Evolutionary conservation across 1,284 basidiomycete genomes (phyloP).

Genomic region (Cryptococcus sp.): DNA sequence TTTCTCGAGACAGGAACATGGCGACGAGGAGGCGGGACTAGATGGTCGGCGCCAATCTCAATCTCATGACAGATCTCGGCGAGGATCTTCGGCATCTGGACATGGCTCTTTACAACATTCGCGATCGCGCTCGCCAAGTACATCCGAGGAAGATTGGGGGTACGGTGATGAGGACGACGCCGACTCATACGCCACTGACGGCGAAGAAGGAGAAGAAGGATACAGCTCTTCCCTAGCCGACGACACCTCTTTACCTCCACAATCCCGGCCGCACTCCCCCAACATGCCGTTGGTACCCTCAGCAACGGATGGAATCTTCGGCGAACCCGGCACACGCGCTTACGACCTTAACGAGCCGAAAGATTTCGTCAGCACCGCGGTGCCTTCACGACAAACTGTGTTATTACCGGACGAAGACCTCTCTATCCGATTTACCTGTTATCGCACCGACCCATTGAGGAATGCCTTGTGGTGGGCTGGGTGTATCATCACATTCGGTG

Average conservation of each 20-base stretch:
- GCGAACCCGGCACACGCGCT: constrained; percentile 22
- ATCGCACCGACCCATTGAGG: constrained; percentile 68
- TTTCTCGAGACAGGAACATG: constrained; percentile 30
- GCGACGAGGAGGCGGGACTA: constrained; percentile 23
- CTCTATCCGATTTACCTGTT: constrained; percentile 86
- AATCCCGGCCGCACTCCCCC: constrained; percentile 49
- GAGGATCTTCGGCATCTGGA: constrained; percentile 26
- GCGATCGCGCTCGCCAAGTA: constrained; percentile 26
- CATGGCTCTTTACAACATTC: constrained; percentile 1
- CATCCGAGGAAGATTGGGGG: constrained; percentile 48
- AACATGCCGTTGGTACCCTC: constrained; percentile 46
- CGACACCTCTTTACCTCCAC: constrained; percentile 52
- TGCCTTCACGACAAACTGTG: constrained; percentile 68
- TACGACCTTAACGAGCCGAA: constrained; percentile 31
- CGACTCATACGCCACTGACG: constrained; percentile 33
- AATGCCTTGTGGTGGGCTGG: constrained; percentile 70
- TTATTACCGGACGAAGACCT: constrained; percentile 90
- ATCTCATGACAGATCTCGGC: constrained; percentile 25
- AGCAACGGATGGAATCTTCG: constrained; percentile 50
- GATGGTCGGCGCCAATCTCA: constrained; percentile 19
- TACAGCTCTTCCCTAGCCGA: constrained; percentile 52
- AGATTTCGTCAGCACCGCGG: constrained; percentile 40
- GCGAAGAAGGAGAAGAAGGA: constrained; percentile 40
- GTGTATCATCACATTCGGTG: constrained; percentile 72
- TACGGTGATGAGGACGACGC: constrained; percentile 44